Evolutionary conservation across 2,329 filamentous ascomycete species (phyloP).

Genomic region (Colletotrichum costaricense): DNA sequence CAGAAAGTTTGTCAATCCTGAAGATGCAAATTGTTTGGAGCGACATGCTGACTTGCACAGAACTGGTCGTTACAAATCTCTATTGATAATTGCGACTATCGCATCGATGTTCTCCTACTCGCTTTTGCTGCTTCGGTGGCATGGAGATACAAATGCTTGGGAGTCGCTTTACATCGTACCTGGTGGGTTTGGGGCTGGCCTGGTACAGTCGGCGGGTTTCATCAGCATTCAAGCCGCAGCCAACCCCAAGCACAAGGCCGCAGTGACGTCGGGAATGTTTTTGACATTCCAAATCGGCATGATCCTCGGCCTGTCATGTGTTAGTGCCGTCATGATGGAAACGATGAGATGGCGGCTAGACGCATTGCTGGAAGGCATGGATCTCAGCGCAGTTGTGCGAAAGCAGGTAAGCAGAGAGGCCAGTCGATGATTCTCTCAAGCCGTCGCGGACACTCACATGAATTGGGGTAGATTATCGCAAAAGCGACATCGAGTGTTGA

Average conservation of each 20-base stretch:
- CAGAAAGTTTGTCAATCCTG: slow-evolving; percentile 47
- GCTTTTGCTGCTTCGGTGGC: slow-evolving; percentile 68
- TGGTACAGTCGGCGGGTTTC: slow-evolving; percentile 54
- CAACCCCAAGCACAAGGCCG: slow-evolving; percentile 49
- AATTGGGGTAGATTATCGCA: slow-evolving; percentile 42
- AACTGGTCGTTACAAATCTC: slow-evolving; percentile 69
- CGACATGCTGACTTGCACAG: slow-evolving; percentile 41
- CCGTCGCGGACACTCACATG: not conserved
- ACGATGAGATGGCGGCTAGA: slow-evolving; percentile 36
- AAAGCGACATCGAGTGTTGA: slow-evolving; percentile 46
- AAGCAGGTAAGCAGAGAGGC: slow-evolving; percentile 22
- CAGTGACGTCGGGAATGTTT: slow-evolving; percentile 55
- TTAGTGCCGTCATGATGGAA: slow-evolving; percentile 48
- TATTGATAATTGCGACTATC: slow-evolving; percentile 62
- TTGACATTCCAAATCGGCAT: slow-evolving; percentile 49
- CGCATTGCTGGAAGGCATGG: slow-evolving; percentile 29
- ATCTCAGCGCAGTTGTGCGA: slow-evolving; percentile 26
- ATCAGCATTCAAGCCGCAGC: slow-evolving; percentile 55
- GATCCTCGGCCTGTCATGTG: slow-evolving; percentile 51
- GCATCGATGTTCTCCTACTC: slow-evolving; percentile 62
- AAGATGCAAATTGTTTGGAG: not conserved
- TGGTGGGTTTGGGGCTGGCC: slow-evolving; percentile 54
- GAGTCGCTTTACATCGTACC: slow-evolving; percentile 72
- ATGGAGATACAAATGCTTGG: slow-evolving; percentile 64
- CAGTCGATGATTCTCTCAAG: not conserved